Evolutionary conservation across 2,329 filamentous ascomycete species (phyloP).

Genomic region (Taxawa tesnikishii): DNA sequence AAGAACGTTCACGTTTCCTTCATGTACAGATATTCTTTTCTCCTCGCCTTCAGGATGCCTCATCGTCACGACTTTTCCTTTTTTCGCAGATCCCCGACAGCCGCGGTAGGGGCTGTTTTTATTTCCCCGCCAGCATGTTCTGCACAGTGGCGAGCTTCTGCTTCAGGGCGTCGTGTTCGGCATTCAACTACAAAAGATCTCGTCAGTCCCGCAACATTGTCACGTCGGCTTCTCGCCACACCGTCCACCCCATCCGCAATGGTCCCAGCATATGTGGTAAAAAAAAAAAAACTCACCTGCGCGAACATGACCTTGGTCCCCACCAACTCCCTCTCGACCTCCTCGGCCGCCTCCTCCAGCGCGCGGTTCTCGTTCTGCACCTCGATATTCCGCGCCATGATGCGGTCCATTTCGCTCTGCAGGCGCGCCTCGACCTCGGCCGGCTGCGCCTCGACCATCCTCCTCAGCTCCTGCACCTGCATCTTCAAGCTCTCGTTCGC

Average conservation of each 20-base stretch:
- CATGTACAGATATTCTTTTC: too few species aligned
- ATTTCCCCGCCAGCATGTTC: too few species aligned
- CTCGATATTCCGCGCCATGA: slow-evolving; percentile 85
- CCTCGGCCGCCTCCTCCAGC: slow-evolving; percentile 77
- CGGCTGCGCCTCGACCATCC: slow-evolving; percentile 81
- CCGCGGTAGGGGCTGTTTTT: too few species aligned
- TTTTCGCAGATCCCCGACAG: too few species aligned
- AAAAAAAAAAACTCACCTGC: slow-evolving; percentile 54
- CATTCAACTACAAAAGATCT: slow-evolving; percentile 28
- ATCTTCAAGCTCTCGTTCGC: slow-evolving; percentile 78
- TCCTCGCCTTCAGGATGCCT: too few species aligned
- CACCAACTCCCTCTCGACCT: slow-evolving; percentile 87
- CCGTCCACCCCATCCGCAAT: not conserved
- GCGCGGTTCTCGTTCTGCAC: slow-evolving; percentile 87
- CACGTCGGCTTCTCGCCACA: slow-evolving; percentile 7
- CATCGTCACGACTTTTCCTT: too few species aligned
- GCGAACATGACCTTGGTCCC: slow-evolving; percentile 91
- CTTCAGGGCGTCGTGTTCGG: slow-evolving; percentile 35
- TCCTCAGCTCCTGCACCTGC: slow-evolving; percentile 73
- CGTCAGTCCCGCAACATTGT: too few species aligned
- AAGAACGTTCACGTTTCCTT: too few species aligned
- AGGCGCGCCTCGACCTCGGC: slow-evolving; percentile 74
- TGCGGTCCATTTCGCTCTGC: slow-evolving; percentile 73
- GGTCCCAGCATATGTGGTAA: slow-evolving; percentile 9
- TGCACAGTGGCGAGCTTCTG: slow-evolving; percentile 36